These are phyloP conservation scores for Daedaleopsis sinensis DNA, from an alignment of 768 basidiomycete genomes.

Conservation along the genomic window DNA sequence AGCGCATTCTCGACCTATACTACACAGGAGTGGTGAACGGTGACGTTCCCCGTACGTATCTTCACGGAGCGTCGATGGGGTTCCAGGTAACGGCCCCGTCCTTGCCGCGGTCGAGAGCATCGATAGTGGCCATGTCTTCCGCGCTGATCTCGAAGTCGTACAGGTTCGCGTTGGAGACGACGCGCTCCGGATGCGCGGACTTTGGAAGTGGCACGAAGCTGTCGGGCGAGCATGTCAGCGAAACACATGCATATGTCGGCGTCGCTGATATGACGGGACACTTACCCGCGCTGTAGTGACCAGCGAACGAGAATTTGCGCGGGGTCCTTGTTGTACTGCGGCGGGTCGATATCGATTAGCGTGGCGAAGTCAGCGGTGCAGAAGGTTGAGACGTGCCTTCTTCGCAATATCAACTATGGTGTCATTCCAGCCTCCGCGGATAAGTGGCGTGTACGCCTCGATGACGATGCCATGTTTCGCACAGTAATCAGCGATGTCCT, in stretches of 20 bases:
- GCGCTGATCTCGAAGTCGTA: slow-evolving; percentile 72
- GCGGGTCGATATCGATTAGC: not conserved
- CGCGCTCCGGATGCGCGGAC: slow-evolving; percentile 68
- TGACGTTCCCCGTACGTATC: not conserved
- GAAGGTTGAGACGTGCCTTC: slow-evolving; percentile 47
- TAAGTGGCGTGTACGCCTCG: slow-evolving; percentile 63
- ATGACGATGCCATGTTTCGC: slow-evolving; percentile 39
- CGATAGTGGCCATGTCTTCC: slow-evolving; percentile 68
- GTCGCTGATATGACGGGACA: slow-evolving; percentile 5
- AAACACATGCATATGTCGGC: not conserved
- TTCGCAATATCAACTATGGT: slow-evolving; percentile 56
- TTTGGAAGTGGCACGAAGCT: slow-evolving; percentile 87
- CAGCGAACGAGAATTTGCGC: slow-evolving; percentile 88
- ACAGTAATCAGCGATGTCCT: slow-evolving; percentile 73
- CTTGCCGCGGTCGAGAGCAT: slow-evolving; percentile 72
- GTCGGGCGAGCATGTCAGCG: not conserved
- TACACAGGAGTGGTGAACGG: not conserved
- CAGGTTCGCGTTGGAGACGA: slow-evolving; percentile 71
- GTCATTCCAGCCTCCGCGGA: slow-evolving; percentile 52
- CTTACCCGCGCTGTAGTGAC: slow-evolving; percentile 83
- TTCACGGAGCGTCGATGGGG: slow-evolving; percentile 56
- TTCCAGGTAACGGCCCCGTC: slow-evolving; percentile 85
- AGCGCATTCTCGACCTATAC: no score
- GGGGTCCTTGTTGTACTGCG: slow-evolving; percentile 58
- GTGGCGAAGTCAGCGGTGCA: not conserved